Percentiles rank a stretch among this genome's conserved stretches.
phyloP scores from a whole-genome alignment of 768 basidiomycete species.

The Pulveroboletus sp. region DNA sequence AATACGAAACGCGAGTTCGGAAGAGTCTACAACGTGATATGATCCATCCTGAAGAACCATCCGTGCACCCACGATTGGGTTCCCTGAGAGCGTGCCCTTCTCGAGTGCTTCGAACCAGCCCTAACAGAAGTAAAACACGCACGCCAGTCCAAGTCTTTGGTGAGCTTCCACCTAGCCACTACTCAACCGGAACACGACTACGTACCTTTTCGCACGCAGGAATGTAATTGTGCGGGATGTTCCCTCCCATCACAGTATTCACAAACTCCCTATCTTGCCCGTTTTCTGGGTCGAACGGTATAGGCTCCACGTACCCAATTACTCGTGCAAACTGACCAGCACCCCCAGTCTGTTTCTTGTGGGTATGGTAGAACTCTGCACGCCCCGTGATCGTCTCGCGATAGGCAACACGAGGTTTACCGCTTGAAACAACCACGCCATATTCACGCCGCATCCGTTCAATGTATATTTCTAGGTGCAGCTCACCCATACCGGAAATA shows the following conservation, averaged over 20 bases:
- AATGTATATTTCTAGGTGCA: slow-evolving; percentile 98
- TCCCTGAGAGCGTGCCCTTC: slow-evolving; percentile 86
- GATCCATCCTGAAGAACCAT: slow-evolving; percentile 89
- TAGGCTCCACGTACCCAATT: slow-evolving; percentile 85
- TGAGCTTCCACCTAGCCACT: background rate
- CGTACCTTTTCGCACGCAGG: slow-evolving; percentile 90
- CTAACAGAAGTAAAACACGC: slow-evolving; percentile 34
- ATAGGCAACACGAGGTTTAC: slow-evolving; percentile 95
- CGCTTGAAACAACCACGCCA: slow-evolving; percentile 86
- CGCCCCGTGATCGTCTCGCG: slow-evolving; percentile 87
- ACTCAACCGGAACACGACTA: background rate
- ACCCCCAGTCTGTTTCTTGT: slow-evolving; percentile 98
- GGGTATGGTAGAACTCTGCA: slow-evolving; percentile 82
- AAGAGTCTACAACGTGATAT: slow-evolving; percentile 92
- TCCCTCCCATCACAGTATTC: slow-evolving; percentile 86
- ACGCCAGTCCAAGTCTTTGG: background rate
- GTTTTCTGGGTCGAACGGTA: slow-evolving; percentile 66
- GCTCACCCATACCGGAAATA: slow-evolving; percentile 99
- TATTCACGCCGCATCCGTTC: slow-evolving; percentile 99
- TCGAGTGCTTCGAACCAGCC: slow-evolving; percentile 94
- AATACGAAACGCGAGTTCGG: slow-evolving; percentile 90
- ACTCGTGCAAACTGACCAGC: slow-evolving; percentile 96
- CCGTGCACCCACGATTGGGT: slow-evolving; percentile 78
- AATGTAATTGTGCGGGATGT: slow-evolving; percentile 86
- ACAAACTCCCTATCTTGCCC: slow-evolving; percentile 84